A percentile compares a stretch with the other conserved stretches of the same genome.
These are phyloP conservation scores for Mikania micrantha DNA, from an alignment of 129 eudicot species.

Conservation along the genomic window DNA sequence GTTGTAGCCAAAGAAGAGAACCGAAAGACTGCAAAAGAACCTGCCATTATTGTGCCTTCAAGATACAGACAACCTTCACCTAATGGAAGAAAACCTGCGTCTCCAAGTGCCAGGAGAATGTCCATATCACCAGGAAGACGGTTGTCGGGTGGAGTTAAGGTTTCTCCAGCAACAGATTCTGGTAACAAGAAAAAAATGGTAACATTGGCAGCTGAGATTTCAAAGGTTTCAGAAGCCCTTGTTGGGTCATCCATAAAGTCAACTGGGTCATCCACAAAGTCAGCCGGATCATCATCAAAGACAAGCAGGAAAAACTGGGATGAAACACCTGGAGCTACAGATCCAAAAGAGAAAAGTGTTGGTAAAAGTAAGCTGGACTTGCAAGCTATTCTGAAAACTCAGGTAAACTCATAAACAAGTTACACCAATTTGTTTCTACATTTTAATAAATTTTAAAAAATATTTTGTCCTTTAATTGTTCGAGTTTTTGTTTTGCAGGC, in stretches of 20 bases:
- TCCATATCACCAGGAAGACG: slow-evolving; percentile 86
- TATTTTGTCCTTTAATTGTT: background rate
- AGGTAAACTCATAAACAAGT: slow-evolving; percentile 45
- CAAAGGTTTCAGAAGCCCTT: slow-evolving; percentile 66
- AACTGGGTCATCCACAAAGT: background rate
- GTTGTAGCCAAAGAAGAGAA: slow-evolving; percentile 83
- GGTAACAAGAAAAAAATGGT: slow-evolving; percentile 76
- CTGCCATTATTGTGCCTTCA: slow-evolving; percentile 85
- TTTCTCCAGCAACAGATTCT: slow-evolving; percentile 56
- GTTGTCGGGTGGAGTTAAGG: slow-evolving; percentile 68
- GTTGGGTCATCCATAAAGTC: slow-evolving; percentile 40
- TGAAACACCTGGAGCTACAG: slow-evolving; percentile 46
- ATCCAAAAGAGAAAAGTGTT: slow-evolving; percentile 52
- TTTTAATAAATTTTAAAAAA: background rate
- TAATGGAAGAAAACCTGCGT: slow-evolving; percentile 51
- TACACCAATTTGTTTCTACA: background rate
- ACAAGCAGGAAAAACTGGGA: slow-evolving; percentile 85
- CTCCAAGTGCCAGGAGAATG: slow-evolving; percentile 72
- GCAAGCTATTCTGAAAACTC: slow-evolving; percentile 83
- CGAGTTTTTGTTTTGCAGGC: slow-evolving; percentile 39
- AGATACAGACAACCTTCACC: slow-evolving; percentile 96
- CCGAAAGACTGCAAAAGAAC: slow-evolving; percentile 60
- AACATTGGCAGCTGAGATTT: slow-evolving; percentile 54
- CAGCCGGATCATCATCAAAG: slow-evolving; percentile 4
- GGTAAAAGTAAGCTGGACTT: slow-evolving; percentile 58